phyloP scores from a whole-genome alignment of 2,329 filamentous ascomycete genomes.

The Talaromyces sp. region DNA sequence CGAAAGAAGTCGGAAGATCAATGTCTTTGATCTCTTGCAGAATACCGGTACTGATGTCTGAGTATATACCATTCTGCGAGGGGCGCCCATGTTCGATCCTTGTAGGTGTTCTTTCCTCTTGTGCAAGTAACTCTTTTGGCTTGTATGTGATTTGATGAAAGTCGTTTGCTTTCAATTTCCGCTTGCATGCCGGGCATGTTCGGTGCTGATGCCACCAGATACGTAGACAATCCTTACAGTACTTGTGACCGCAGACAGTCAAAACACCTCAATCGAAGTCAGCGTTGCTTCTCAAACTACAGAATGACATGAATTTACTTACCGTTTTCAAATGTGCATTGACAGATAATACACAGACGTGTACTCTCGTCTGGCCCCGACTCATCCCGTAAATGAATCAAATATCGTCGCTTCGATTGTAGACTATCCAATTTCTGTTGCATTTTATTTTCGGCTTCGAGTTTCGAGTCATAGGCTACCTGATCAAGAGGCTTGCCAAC shows the following conservation, averaged over 20 bases:
- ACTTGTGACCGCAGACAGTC: constrained; percentile 87
- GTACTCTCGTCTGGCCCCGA: constrained; percentile 58
- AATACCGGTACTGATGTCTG: constrained; percentile 66
- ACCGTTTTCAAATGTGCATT: constrained; percentile 70
- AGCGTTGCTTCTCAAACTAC: neutral
- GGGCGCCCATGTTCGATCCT: constrained; percentile 30
- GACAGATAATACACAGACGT: constrained; percentile 82
- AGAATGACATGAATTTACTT: constrained; percentile 37
- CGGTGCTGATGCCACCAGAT: constrained; percentile 71
- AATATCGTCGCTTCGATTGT: constrained; percentile 72
- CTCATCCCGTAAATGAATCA: constrained; percentile 59
- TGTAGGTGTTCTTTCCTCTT: constrained; percentile 47
- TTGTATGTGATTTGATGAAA: constrained; percentile 84
- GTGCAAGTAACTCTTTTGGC: constrained; percentile 66
- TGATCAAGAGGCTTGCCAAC: constrained; percentile 56
- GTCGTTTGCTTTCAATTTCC: constrained; percentile 59
- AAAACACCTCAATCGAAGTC: constrained; percentile 32
- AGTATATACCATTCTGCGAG: constrained; percentile 62
- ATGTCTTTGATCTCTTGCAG: constrained; percentile 78
- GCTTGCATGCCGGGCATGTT: constrained; percentile 84
- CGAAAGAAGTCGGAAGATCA: constrained; percentile 69
- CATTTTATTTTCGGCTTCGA: constrained; percentile 50
- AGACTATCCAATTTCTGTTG: constrained; percentile 58
- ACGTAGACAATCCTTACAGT: constrained; percentile 81
- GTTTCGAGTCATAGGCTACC: constrained; percentile 41